These are phyloP conservation scores for Ambrosia hybrid DNA, from an alignment of 140 eudicot genomes.

Conservation along the genomic window DNA sequence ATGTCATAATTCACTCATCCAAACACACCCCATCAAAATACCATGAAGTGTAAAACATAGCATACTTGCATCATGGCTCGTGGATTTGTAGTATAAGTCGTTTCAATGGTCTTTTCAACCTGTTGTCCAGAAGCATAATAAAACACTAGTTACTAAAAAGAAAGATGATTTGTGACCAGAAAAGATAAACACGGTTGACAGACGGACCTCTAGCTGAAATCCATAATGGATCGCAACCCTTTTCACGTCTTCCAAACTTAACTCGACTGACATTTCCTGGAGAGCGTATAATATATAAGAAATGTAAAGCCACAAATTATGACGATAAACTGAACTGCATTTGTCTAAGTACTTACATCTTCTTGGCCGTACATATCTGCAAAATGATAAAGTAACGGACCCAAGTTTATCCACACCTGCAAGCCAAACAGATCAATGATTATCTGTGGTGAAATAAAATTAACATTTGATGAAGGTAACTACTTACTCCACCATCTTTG, in stretches of 20 bases:
- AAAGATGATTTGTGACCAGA: not conserved
- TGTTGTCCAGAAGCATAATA: constrained; percentile 32
- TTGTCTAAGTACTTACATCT: constrained; percentile 56
- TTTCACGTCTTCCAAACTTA: constrained; percentile 95
- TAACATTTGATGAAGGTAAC: constrained; percentile 16
- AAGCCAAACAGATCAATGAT: constrained; percentile 23
- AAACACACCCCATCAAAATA: not conserved
- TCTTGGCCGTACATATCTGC: constrained; percentile 82
- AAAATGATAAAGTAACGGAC: constrained; percentile 95
- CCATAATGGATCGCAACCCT: constrained; percentile 75
- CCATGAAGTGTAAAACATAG: not conserved
- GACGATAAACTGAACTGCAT: constrained; percentile 3
- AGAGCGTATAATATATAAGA: constrained; percentile 10
- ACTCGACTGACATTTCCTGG: constrained; percentile 88
- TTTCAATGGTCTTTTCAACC: constrained; percentile 79
- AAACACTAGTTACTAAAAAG: not conserved
- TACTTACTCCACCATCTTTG: constrained; percentile 92
- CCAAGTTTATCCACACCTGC: constrained; percentile 98
- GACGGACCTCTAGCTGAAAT: constrained; percentile 72
- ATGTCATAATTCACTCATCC: not conserved
- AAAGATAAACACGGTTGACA: not conserved
- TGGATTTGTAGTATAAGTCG: constrained; percentile 79
- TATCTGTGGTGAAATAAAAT: not conserved
- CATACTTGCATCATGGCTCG: constrained; percentile 98
- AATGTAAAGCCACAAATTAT: constrained; percentile 11